Conservation (phyloP, 2,329 filamentous ascomycete genomes). For the Talaromyces atroroseus region DNA sequence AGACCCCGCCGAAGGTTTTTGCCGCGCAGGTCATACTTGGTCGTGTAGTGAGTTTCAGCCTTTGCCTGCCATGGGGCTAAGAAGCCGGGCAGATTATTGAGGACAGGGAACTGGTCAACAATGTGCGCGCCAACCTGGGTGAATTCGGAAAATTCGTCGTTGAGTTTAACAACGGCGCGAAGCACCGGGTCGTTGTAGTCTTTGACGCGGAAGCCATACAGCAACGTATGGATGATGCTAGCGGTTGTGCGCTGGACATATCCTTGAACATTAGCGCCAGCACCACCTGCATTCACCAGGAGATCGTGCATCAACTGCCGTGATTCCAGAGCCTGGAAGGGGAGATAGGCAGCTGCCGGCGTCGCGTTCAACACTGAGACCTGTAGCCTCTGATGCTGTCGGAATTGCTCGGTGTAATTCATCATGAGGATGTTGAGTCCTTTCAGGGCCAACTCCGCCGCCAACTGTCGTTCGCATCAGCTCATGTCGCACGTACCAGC, state of each 20-base stretch:
- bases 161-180: slow-evolving; percentile 10
- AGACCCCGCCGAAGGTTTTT: slow-evolving; percentile 13
- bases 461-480: slow-evolving; percentile 7
- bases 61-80: slow-evolving; percentile 43
- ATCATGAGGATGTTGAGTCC: slow-evolving; percentile 44
- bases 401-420: slow-evolving; percentile 48
- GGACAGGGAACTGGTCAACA: slow-evolving; percentile 42
- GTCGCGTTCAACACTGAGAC: slow-evolving; percentile 41
- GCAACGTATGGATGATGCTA: slow-evolving; percentile 15
- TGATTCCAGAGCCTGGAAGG: slow-evolving; percentile 15
- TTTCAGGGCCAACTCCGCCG: slow-evolving; percentile 17
- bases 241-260: slow-evolving; percentile 13
- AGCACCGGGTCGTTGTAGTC: slow-evolving; percentile 26
- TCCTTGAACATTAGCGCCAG: slow-evolving; percentile 10
- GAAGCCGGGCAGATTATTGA: slow-evolving; percentile 40
- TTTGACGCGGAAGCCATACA: slow-evolving; percentile 27
- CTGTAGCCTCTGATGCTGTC: slow-evolving; percentile 39
- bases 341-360: slow-evolving; percentile 15
- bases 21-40: slow-evolving; percentile 17
- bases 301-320: slow-evolving; percentile 15
- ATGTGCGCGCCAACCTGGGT: slow-evolving; percentile 42
- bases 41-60: slow-evolving; percentile 13
- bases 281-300: not conserved
- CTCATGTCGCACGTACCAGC: not conserved
- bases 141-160: slow-evolving; percentile 40